Evolutionary conservation across 192 early-diverging fungal species (phyloP).

Genomic region (Linnemannia hyalina): DNA sequence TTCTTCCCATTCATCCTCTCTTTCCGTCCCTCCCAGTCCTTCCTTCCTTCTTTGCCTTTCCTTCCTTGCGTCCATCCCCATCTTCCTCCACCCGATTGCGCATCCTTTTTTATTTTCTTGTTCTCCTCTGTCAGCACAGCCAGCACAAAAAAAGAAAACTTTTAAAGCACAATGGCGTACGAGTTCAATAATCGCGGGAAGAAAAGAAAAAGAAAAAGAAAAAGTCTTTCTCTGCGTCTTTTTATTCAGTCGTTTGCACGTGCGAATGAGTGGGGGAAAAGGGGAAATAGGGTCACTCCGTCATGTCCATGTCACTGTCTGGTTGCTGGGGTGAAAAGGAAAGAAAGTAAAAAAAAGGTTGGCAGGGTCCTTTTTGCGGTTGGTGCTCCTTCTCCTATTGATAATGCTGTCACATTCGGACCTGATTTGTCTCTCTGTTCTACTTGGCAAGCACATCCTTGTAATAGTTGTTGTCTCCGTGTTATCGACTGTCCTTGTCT

Average conservation of each 20-base stretch:
- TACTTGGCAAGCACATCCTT: too few relatives aligned
- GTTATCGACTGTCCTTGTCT: not conserved
- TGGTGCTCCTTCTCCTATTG: not conserved
- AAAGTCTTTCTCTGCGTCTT: not conserved
- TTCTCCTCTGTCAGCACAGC: not conserved
- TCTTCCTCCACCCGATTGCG: not conserved
- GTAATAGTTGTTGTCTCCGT: not conserved
- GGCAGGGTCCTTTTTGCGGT: not conserved
- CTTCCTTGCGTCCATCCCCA: not conserved
- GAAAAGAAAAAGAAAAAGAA: not conserved
- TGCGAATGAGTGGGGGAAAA: not conserved
- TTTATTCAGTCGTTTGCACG: constrained; percentile 1
- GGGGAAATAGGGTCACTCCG: not conserved
- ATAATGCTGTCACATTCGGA: too few relatives aligned
- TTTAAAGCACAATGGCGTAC: not conserved
- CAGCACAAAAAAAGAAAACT: not conserved
- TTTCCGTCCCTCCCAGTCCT: not conserved
- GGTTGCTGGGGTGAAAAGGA: not conserved
- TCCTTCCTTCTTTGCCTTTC: not conserved
- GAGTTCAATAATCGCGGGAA: not conserved
- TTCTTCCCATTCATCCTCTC: not conserved
- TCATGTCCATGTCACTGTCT: too few relatives aligned
- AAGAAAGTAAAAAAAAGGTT: not conserved
- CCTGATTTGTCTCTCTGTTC: too few relatives aligned
- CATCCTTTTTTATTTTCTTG: too few relatives aligned